Evolutionary conservation across 345 rosid species (phyloP).

Genomic region (Populus alba): DNA sequence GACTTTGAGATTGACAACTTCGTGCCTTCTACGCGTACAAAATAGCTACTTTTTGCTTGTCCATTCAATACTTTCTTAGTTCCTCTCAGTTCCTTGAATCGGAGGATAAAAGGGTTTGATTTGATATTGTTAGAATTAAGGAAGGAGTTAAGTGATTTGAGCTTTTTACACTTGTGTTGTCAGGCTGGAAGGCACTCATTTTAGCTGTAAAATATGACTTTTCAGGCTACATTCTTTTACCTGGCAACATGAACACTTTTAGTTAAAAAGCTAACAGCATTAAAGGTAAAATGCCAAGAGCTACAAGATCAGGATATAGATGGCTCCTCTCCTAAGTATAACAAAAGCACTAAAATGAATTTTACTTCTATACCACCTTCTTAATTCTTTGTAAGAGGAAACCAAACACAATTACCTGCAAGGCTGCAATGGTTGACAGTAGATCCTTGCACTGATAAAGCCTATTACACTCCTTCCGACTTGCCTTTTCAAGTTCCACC

Average conservation of each 20-base stretch:
- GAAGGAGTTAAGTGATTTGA: slow-evolving; percentile 12
- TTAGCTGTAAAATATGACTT: slow-evolving; percentile 55
- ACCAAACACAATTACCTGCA: slow-evolving; percentile 45
- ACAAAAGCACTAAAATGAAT: background rate
- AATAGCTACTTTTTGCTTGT: slow-evolving; percentile 1
- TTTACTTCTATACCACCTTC: background rate
- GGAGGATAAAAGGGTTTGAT: slow-evolving; percentile 2
- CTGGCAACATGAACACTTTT: slow-evolving; percentile 33
- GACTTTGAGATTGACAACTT: slow-evolving; percentile 3
- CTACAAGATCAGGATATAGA: background rate
- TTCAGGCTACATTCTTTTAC: slow-evolving; percentile 64
- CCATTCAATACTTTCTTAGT: slow-evolving; percentile 2
- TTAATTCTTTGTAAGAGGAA: background rate
- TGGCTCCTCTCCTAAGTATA: background rate
- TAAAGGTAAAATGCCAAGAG: background rate
- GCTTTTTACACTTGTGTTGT: slow-evolving; percentile 38
- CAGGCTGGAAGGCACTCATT: slow-evolving; percentile 30
- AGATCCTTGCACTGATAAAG: slow-evolving; percentile 57
- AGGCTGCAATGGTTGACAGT: slow-evolving; percentile 52
- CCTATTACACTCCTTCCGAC: slow-evolving; percentile 51
- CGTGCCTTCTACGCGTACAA: background rate
- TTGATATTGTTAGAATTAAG: slow-evolving; percentile 25
- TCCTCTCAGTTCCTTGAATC: slow-evolving; percentile 3
- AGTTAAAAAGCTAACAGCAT: background rate
- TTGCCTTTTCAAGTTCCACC: slow-evolving; percentile 48